Base-by-base conservation (phyloP, 2,329 filamentous ascomycete species). In the Hymenoscyphus repandus region DNA sequence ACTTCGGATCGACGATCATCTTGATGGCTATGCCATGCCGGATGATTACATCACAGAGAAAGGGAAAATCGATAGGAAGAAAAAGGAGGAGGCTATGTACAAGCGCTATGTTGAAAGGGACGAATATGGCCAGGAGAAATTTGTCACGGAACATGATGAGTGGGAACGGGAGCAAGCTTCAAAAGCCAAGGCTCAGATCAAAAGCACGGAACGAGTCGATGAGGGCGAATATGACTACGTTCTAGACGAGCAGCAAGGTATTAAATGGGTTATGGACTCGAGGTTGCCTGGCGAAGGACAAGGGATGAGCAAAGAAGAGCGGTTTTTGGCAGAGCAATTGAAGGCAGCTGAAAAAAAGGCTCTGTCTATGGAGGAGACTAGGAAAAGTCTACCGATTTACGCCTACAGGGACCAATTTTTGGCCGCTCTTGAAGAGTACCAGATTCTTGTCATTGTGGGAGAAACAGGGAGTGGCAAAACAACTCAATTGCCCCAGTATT, bases 381-480 rank as follows among this genome's bases (percentile, higher is more conserved):
- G 93, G 37, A 95, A 95, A 64, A 91, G 83, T 56, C 71, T 99
- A 34, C 93, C 93, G 0, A 92, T 97, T 40, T 97, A 92, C 68
- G 78, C 85, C 40, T 97, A 92, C 62, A 80, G 90, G 20, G 86
- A 96, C 37, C 77, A 92, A 57, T 87, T 99, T 49, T 76, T 99
- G 18, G 80, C 84, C n/a, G 93, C 93, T 0, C 75, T 97, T n/a
- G 80, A 83, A 32, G 76, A 95, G 47, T 85, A 91, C 59, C 93
- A 96, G 63, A 82, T 95, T 12, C 70, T 99, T 10, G 90, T 99
- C 52, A 85, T 99, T 48, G 90, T 96, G 1, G 93, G 90, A 64
- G 91, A 97, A 68, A 99, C 93, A 0, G 93, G 93, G 47, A 90
- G 85, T 60, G 93, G 93, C 61, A 99, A 99, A 70, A 96, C 92